phyloP scores from a whole-genome alignment of 225 moss, liverwort and hornwort species.

The Lunularia cruciata region DNA sequence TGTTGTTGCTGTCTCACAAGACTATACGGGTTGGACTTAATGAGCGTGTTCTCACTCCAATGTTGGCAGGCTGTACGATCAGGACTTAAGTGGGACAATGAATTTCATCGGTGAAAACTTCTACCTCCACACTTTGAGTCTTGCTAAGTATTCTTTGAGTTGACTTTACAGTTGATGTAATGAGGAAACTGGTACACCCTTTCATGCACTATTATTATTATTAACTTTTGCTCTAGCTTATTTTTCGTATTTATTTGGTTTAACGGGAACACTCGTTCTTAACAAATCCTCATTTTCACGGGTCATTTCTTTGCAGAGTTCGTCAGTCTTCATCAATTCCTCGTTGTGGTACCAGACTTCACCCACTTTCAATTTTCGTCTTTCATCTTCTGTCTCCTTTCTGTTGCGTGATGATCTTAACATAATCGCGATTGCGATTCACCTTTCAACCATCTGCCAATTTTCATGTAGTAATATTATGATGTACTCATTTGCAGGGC shows the following conservation, averaged over 20 bases:
- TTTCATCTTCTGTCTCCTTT: not conserved
- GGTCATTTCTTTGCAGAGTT: slow-evolving; percentile 65
- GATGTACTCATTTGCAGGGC: no score
- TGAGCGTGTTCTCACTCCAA: not conserved
- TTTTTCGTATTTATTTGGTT: no score
- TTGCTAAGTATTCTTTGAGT: not conserved
- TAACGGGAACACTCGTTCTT: no score
- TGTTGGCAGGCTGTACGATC: slow-evolving; percentile 72
- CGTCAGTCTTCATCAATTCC: slow-evolving; percentile 69
- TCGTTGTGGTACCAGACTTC: slow-evolving; percentile 48
- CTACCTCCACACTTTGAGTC: not conserved
- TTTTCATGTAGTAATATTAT: no score
- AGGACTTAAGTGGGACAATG: slow-evolving; percentile 76
- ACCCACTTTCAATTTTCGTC: not conserved
- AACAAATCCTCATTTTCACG: not conserved
- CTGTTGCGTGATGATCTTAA: no score
- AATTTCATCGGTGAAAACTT: slow-evolving; percentile 61
- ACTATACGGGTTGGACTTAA: not conserved
- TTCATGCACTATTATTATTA: no score
- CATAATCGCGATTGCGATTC: no score
- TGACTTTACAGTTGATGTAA: not conserved
- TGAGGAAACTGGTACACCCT: no score
- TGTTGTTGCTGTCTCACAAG: not conserved
- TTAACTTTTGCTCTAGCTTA: no score
- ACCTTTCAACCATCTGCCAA: no score